Evolutionary conservation across 208 protist species (phyloP).

Genomic region (Wallacemonas rigidus): DNA sequence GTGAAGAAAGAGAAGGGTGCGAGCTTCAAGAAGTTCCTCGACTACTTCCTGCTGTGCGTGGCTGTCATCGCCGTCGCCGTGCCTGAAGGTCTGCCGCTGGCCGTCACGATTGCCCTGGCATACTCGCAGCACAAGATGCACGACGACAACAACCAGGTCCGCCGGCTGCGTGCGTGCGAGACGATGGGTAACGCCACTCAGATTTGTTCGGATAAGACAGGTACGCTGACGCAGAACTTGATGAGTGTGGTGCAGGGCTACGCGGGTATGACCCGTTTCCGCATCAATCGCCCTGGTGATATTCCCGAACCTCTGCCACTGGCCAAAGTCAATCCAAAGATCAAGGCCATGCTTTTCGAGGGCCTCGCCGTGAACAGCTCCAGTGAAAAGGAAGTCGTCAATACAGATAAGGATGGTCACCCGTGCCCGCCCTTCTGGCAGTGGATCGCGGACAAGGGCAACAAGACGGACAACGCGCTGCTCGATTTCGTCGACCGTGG

Average conservation of each 20-base stretch:
- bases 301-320: constrained; percentile 38
- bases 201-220: constrained; percentile 99
- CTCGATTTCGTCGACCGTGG: constrained; percentile 78
- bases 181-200: constrained; percentile 97
- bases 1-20: constrained; percentile 24
- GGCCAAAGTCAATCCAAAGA: constrained; percentile 13
- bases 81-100: constrained; percentile 97
- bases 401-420: constrained; percentile 39
- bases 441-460: constrained; percentile 75
- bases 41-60: constrained; percentile 92
- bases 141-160: constrained; percentile 98
- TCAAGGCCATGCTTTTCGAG: constrained; percentile 35
- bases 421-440: constrained; percentile 47
- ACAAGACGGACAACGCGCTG: constrained; percentile 88
- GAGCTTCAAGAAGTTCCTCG: constrained; percentile 48
- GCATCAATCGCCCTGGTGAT: constrained; percentile 59
- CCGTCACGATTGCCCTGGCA: constrained; percentile 98
- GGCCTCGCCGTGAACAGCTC: constrained; percentile 76
- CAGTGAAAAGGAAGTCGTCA: constrained; percentile 65
- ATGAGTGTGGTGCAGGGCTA: constrained; percentile 97
- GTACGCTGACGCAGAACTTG: constrained; percentile 97
- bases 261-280: constrained; percentile 58
- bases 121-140: constrained; percentile 99
- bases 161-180: constrained; percentile 96
- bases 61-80: constrained; percentile 98